Evolutionary conservation across 345 rosid genomes (phyloP), one percentile per base, ranked within the genome.

Genomic region (Populus ilicifolia): DNA sequence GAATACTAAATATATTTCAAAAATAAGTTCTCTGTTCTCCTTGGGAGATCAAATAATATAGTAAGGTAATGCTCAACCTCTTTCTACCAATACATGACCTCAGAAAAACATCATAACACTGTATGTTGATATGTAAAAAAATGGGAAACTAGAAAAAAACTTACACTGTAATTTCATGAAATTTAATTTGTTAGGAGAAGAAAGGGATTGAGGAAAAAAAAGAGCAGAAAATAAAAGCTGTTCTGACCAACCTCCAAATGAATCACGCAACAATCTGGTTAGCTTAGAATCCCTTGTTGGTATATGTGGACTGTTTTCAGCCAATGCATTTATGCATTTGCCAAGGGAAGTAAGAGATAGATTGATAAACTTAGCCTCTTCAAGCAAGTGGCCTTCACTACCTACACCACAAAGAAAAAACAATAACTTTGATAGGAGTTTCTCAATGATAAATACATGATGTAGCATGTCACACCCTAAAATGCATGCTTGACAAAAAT

Each of bases 311-410:
- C 93, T 84, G 82, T 92, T 92, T 85, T 93, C 98, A 77, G 98
- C 98, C 89, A 94, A 81, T 68, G 98, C 98, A 85, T 94, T 94
- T 85, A 94, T 93, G 80, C 98, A 94, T 84, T 91, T 94, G 11
- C 98, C 98, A 14, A 94, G 94, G 17, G 97, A 93, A 75, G 95
- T 87, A 39, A 93, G 90, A 78, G 98, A 94, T 67, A 94, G 97
- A 83, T 94, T 94, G 78, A 94, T 94, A 82, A 91, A 94, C 80
- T 91, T 94, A 8, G 98, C 97, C 90, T 94, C 97, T 85, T 91
- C 98, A 78, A 94, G 93, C 85, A 90, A 77, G 77, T 87, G 90
- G 41, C 98, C 95, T 81, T 91, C 94, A 59, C 94, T 91, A 64
- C 98, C 98, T 94, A 81, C 77, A 84, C 79, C 73, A 81, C 62